Conservation (phyloP, 2,329 filamentous ascomycete species). For the Botrytis galanthina region DNA sequence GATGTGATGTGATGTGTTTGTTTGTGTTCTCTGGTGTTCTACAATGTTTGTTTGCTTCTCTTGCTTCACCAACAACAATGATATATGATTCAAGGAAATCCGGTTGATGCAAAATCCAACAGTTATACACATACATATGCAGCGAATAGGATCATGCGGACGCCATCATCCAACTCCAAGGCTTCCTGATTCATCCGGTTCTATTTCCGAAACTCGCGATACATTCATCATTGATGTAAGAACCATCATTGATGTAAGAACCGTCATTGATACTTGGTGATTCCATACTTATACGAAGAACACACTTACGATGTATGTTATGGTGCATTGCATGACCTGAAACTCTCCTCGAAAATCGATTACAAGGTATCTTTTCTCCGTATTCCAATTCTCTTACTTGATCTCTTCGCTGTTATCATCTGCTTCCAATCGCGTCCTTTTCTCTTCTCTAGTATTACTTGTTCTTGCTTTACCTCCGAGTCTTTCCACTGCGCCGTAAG, state of each 20-base stretch:
- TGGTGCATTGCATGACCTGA: conserved; percentile 1
- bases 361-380: neutral
- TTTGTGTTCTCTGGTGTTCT: neutral
- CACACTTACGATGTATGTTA: neutral
- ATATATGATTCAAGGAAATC: neutral
- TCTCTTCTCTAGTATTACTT: neutral
- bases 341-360: conserved; percentile 8
- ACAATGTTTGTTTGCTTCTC: conserved; percentile 6
- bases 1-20: neutral
- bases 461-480: neutral
- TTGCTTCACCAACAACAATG: neutral
- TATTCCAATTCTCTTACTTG: neutral
- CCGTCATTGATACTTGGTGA: neutral
- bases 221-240: neutral
- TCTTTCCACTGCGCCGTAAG: neutral
- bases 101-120: neutral
- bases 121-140: neutral
- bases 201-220: conserved; percentile 10
- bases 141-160: neutral
- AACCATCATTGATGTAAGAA: neutral
- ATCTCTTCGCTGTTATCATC: neutral
- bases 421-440: neutral
- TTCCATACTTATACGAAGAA: neutral
- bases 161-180: neutral
- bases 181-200: neutral